Conservation (phyloP, 2,329 filamentous ascomycete species). For the Sporothrix pallida region DNA sequence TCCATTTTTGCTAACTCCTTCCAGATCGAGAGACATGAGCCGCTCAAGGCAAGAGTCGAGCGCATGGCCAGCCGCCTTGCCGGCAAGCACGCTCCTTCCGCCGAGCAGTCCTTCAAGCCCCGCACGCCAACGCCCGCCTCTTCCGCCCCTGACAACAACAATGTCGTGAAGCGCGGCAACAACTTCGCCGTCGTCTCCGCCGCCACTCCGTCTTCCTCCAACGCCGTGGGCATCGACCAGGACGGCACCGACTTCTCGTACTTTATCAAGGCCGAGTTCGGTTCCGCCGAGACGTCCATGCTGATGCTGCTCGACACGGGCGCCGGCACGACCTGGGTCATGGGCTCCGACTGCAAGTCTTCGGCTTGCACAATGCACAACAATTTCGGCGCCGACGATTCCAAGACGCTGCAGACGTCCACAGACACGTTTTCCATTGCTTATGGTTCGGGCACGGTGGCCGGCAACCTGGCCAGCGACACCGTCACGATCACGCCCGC, state of each 20-base stretch:
- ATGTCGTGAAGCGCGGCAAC: conserved; percentile 50
- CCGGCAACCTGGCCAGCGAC: conserved; percentile 70
- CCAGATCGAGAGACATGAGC: conserved; percentile 37
- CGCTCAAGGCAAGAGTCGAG: conserved; percentile 47
- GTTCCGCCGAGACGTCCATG: conserved; percentile 59
- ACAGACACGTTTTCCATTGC: conserved; percentile 65
- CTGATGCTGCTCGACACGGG: conserved; percentile 71
- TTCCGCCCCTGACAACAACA: not conserved
- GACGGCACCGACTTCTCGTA: conserved; percentile 71
- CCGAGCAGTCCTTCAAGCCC: conserved; percentile 31
- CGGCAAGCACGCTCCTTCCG: conserved; percentile 48
- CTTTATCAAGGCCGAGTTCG: conserved; percentile 63
- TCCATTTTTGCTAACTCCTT: conserved; percentile 6
- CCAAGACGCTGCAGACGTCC: conserved; percentile 63
- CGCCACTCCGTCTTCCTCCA: conserved; percentile 50
- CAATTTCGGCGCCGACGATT: conserved; percentile 70
- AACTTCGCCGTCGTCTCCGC: conserved; percentile 56
- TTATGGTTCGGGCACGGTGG: conserved; percentile 79
- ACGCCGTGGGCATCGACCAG: conserved; percentile 64
- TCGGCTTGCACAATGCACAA: conserved; percentile 72
- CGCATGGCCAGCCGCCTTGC: conserved; percentile 49
- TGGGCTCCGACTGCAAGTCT: conserved; percentile 71
- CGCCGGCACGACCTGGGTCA: conserved; percentile 81
- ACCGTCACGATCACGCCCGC: conserved; percentile 66
- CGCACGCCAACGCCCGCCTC: conserved; percentile 32